phyloP scores from a whole-genome alignment of 2,329 filamentous ascomycete species.

The Xylaria sp. region DNA sequence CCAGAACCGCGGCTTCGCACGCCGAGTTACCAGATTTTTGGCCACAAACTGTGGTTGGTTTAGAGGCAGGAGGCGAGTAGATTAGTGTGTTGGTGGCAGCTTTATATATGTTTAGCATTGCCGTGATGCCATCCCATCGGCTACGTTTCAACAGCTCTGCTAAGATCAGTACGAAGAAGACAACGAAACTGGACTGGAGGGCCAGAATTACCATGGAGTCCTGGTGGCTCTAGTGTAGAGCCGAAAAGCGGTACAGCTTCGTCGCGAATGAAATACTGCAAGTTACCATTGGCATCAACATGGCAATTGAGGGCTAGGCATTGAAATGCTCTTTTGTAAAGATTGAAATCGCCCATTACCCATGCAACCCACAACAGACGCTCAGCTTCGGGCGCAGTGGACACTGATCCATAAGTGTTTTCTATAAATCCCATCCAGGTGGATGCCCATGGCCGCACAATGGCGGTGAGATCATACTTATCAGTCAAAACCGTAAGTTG shows the following conservation, averaged over 20 bases:
- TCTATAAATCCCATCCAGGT: conserved; percentile 32
- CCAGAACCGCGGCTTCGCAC: conserved; percentile 35
- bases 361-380: conserved; percentile 34
- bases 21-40: neutral
- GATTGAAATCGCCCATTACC: conserved; percentile 30
- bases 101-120: neutral
- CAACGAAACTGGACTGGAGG: neutral
- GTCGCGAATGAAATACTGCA: neutral
- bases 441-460: conserved; percentile 42
- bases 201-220: conserved; percentile 18
- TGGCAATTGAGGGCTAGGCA: conserved; percentile 3
- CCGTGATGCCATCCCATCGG: conserved; percentile 15
- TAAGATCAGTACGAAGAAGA: neutral
- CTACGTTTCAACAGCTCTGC: conserved; percentile 9
- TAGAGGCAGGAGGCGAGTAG: neutral
- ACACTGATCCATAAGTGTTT: too few relatives aligned
- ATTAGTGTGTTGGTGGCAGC: neutral
- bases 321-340: neutral
- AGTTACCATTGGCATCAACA: neutral
- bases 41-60: neutral
- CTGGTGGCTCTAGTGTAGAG: conserved; percentile 18
- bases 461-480: conserved; percentile 44
- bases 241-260: conserved; percentile 9
- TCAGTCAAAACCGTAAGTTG: conserved; percentile 44
- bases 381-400: neutral